Evolutionary conservation across 305 asterid genomes (phyloP).

Genomic region (Coffea humblotiana): DNA sequence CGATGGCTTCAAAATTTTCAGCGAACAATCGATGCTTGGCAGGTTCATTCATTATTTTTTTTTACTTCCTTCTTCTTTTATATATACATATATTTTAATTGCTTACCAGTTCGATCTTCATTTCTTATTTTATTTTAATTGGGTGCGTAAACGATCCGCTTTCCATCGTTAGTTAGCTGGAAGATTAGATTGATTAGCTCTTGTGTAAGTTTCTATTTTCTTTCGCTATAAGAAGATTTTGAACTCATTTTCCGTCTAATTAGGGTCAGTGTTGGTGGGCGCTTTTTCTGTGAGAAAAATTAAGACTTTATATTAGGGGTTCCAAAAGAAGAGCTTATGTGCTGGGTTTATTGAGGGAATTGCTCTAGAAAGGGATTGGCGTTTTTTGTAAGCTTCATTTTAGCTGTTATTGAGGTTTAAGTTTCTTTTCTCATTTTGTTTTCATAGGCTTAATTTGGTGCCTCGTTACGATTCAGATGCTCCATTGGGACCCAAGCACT

Average conservation of each 20-base stretch:
- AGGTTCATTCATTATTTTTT: slow-evolving; percentile 44
- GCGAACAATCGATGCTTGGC: slow-evolving; percentile 99
- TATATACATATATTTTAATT: background rate
- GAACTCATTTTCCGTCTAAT: background rate
- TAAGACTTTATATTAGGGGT: background rate
- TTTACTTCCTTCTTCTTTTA: background rate
- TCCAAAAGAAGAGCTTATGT: background rate
- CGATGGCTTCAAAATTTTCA: slow-evolving; percentile 97
- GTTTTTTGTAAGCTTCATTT: background rate
- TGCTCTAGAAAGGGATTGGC: background rate
- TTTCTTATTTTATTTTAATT: too few relatives aligned
- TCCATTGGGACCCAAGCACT: background rate
- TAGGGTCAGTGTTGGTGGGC: background rate
- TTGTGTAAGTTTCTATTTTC: background rate
- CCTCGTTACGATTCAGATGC: background rate
- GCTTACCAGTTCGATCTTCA: background rate
- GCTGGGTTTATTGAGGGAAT: background rate
- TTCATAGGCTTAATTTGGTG: background rate
- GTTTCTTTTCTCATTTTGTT: background rate
- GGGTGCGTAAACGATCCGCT: background rate
- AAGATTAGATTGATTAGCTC: slow-evolving; percentile 9
- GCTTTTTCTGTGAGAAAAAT: too few relatives aligned
- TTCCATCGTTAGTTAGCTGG: background rate
- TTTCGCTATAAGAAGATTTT: background rate
- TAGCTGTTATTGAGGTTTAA: background rate